These are phyloP conservation scores for Borealophlyctis nickersoniae DNA, from an alignment of 192 early-diverging fungal species.

Conservation along the genomic window DNA sequence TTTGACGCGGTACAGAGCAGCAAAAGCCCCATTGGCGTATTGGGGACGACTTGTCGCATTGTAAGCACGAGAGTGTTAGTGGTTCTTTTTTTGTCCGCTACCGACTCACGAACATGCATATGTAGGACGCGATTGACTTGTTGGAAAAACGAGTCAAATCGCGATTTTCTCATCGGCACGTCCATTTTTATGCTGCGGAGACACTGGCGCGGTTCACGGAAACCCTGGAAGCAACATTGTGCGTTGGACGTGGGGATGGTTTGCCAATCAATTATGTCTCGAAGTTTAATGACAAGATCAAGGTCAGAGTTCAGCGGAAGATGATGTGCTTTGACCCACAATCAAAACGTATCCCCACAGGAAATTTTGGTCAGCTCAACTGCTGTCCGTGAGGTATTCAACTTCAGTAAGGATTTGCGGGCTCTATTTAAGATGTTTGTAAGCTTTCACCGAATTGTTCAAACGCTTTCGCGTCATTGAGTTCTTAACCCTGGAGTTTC, in stretches of 20 bases:
- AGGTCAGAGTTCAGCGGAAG: not conserved
- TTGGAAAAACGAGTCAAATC: conserved; percentile 95
- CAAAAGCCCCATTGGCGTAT: conserved; percentile 78
- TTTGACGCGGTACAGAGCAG: conserved; percentile 86
- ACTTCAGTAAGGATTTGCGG: conserved; percentile 17
- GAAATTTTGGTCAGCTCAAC: conserved; percentile 14
- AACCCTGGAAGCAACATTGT: conserved; percentile 54
- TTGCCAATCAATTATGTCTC: conserved; percentile 7
- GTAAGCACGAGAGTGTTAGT: conserved; percentile 4
- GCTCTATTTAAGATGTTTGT: conserved; percentile 29
- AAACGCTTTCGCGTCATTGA: too few relatives aligned
- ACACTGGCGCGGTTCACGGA: conserved; percentile 55
- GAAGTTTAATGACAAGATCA: conserved; percentile 20
- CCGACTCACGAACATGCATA: not conserved
- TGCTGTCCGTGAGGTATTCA: conserved; percentile 14
- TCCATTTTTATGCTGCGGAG: conserved; percentile 63
- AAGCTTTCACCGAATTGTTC: conserved; percentile 20
- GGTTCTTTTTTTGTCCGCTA: not conserved
- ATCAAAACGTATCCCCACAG: conserved; percentile 8
- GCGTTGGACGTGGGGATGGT: conserved; percentile 3
- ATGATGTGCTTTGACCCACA: not conserved
- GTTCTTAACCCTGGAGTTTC: too few relatives aligned
- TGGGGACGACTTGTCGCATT: conserved; percentile 76
- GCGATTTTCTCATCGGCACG: conserved; percentile 84
- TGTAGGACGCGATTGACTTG: conserved; percentile 48